Conservation (phyloP, 1,284 basidiomycete species). For the Apiotrichum mycotoxinovorans region DNA sequence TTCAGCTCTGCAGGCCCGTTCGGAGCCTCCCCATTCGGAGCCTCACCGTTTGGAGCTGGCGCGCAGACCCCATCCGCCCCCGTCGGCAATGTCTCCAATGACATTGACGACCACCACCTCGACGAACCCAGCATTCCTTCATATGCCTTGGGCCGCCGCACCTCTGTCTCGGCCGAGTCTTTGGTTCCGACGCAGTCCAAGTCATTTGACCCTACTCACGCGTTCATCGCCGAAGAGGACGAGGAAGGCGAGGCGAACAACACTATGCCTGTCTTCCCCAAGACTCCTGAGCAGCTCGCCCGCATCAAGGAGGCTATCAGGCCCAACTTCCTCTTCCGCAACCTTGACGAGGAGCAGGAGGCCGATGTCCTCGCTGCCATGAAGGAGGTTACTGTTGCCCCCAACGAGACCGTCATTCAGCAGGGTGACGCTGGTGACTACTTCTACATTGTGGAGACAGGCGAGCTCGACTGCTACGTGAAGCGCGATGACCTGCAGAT, state of each 20-base stretch:
- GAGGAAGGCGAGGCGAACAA: conserved; percentile 38
- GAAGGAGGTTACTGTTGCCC: conserved; percentile 74
- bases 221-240: conserved; percentile 42
- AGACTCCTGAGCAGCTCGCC: conserved; percentile 76
- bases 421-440: conserved; percentile 97
- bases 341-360: conserved; percentile 94
- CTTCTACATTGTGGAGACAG: conserved; percentile 95
- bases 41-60: conserved; percentile 41
- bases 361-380: conserved; percentile 90
- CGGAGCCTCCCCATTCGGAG: conserved; percentile 43
- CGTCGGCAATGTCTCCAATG: conserved; percentile 44
- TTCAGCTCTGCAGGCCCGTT: conserved; percentile 13
- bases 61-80: conserved; percentile 58
- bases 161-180: conserved; percentile 95
- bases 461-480: conserved; percentile 83
- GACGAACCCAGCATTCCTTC: conserved; percentile 43
- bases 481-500: conserved; percentile 52
- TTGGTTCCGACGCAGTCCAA: conserved; percentile 70
- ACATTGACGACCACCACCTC: conserved; percentile 18
- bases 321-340: conserved; percentile 90
- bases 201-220: conserved; percentile 25
- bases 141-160: conserved; percentile 81
- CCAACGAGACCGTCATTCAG: conserved; percentile 82
- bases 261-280: conserved; percentile 66
- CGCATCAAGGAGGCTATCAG: conserved; percentile 83